Evolutionary conservation across 2,329 filamentous ascomycete genomes (phyloP).

Genomic region (Cordyceps cicadae): DNA sequence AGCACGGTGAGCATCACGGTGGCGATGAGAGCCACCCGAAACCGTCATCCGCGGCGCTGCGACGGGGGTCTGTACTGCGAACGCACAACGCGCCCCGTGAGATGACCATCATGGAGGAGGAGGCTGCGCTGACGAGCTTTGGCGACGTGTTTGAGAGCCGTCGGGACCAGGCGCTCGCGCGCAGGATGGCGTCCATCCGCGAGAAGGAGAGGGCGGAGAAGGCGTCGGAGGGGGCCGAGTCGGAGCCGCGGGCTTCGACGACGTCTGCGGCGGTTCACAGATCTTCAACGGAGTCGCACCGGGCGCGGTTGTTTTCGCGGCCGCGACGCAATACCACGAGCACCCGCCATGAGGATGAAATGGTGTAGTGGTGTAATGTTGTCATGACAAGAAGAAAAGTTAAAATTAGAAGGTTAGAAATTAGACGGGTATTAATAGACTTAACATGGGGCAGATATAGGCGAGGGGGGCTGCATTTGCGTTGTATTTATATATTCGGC

Average conservation of each 20-base stretch:
- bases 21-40: slow-evolving; percentile 11
- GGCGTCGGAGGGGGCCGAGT: slow-evolving; percentile 5
- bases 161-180: slow-evolving; percentile 26
- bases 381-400: neutral
- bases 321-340: slow-evolving; percentile 3
- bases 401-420: neutral
- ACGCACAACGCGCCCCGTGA: slow-evolving; percentile 13
- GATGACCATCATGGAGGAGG: slow-evolving; percentile 19
- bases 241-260: slow-evolving; percentile 10
- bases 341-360: slow-evolving; percentile 5
- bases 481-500: neutral
- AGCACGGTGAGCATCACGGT: slow-evolving; percentile 13
- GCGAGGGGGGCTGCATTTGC: neutral
- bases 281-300: slow-evolving; percentile 10
- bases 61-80: slow-evolving; percentile 1
- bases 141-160: slow-evolving; percentile 39
- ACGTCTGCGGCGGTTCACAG: slow-evolving; percentile 7
- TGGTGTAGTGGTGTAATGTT: slow-evolving; percentile 1
- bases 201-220: slow-evolving; percentile 27
- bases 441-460: neutral
- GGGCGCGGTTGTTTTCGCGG: slow-evolving; percentile 3
- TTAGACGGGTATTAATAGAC: neutral
- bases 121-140: slow-evolving; percentile 31
- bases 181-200: slow-evolving; percentile 29
- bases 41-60: slow-evolving; percentile 10